Conservation (phyloP, 1,284 basidiomycete genomes). For the Ganoderma resinaceum region DNA sequence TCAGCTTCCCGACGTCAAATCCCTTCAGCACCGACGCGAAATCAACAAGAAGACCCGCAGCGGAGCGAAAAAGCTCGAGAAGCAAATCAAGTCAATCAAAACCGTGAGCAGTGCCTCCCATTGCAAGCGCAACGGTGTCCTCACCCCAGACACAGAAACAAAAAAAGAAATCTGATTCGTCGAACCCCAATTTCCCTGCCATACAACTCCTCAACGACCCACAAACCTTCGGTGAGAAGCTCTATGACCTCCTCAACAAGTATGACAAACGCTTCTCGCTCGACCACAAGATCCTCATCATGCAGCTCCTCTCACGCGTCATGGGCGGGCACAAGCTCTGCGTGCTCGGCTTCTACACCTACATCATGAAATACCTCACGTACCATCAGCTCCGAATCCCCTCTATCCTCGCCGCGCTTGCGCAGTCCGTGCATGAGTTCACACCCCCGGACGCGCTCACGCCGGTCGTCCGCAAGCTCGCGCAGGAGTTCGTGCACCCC, state of each 20-base stretch:
- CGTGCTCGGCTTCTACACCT: slow-evolving; percentile 97
- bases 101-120: slow-evolving; percentile 37
- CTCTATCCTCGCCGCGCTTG: slow-evolving; percentile 93
- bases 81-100: slow-evolving; percentile 72
- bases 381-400: slow-evolving; percentile 96
- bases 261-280: slow-evolving; percentile 95
- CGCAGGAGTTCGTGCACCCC: slow-evolving; percentile 97
- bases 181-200: slow-evolving; percentile 87
- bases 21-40: slow-evolving; percentile 82
- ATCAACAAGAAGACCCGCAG: slow-evolving; percentile 92
- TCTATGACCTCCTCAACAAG: slow-evolving; percentile 87
- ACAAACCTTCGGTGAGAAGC: slow-evolving; percentile 94
- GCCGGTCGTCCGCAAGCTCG: slow-evolving; percentile 91
- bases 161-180: slow-evolving; percentile 51
- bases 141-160: slow-evolving; percentile 59
- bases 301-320: slow-evolving; percentile 97
- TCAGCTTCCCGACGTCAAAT: slow-evolving; percentile 73
- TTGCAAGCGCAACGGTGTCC: slow-evolving; percentile 1
- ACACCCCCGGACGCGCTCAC: slow-evolving; percentile 94
- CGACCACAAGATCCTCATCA: slow-evolving; percentile 96
- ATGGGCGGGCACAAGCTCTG: slow-evolving; percentile 95
- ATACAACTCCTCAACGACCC: slow-evolving; percentile 95
- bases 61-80: slow-evolving; percentile 80
- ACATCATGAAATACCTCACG: slow-evolving; percentile 93
- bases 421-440: slow-evolving; percentile 95